A percentile compares a stretch with the other conserved stretches of the same genome.
Conservation (phyloP, 371 early-diverging fungal species). For the Apophysomyces elegans region DNA sequence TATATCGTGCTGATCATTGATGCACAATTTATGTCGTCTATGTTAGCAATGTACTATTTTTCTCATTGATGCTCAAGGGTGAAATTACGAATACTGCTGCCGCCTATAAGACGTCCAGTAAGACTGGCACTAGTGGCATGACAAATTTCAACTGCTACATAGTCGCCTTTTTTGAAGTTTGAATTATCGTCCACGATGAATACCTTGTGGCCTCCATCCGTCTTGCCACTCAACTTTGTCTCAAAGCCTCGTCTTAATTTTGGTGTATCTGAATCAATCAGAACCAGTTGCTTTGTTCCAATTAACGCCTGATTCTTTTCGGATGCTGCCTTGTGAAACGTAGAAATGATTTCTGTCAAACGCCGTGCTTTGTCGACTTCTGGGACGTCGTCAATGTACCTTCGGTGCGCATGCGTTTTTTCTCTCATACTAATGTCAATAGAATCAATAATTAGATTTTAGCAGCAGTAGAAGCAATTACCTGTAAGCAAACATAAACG, state of each 20-base stretch:
- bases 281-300: constrained; percentile 60
- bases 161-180: constrained; percentile 34
- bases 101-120: constrained; percentile 23
- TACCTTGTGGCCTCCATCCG: constrained; percentile 65
- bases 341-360: constrained; percentile 67
- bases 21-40: too few species aligned
- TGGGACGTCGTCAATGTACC: constrained; percentile 70
- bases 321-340: constrained; percentile 67
- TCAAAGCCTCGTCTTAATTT: constrained; percentile 44
- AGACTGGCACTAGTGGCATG: constrained; percentile 45
- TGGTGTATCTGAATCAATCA: constrained; percentile 65
- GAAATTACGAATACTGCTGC: constrained; percentile 27
- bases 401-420: constrained; percentile 79
- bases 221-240: constrained; percentile 51
- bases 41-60: too few species aligned
- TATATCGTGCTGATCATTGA: too few species aligned
- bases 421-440: constrained; percentile 63
- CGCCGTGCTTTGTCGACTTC: constrained; percentile 63
- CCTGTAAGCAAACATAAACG: constrained; percentile 83
- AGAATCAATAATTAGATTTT: neutral
- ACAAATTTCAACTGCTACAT: constrained; percentile 36
- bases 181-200: constrained; percentile 37
- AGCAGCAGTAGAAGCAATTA: constrained; percentile 15
- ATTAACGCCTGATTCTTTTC: constrained; percentile 57
- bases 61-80: neutral